These are phyloP conservation scores for Rhizopogon vulgaris DNA, from an alignment of 768 basidiomycete genomes.

Conservation along the genomic window DNA sequence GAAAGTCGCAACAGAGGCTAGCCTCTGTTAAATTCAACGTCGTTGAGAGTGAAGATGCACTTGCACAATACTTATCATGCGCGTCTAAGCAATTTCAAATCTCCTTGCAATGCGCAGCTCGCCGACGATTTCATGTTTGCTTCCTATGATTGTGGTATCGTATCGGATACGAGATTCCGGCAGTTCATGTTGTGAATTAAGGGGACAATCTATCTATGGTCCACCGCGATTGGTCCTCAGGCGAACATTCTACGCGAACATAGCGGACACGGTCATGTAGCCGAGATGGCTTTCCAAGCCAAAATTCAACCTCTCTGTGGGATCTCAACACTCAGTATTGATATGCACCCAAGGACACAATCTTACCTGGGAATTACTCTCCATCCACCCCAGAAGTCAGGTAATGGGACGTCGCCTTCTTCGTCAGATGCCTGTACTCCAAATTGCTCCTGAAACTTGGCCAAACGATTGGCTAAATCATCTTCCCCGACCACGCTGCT, in stretches of 20 bases:
- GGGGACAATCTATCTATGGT: slow-evolving; percentile 76
- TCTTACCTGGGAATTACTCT: slow-evolving; percentile 82
- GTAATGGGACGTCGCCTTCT: slow-evolving; percentile 54
- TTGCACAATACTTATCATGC: too few species aligned
- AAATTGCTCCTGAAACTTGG: slow-evolving; percentile 55
- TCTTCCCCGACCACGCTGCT: slow-evolving; percentile 72
- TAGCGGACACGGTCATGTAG: slow-evolving; percentile 88
- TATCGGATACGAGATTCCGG: neutral
- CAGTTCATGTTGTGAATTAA: slow-evolving; percentile 24
- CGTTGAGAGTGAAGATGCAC: too few species aligned
- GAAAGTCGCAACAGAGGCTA: too few species aligned
- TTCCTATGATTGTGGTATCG: neutral
- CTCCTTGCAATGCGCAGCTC: neutral
- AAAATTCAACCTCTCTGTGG: slow-evolving; percentile 89
- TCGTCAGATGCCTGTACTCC: slow-evolving; percentile 36
- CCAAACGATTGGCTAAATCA: slow-evolving; percentile 56
- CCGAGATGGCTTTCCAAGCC: slow-evolving; percentile 93
- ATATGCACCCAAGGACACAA: neutral
- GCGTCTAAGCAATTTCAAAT: neutral
- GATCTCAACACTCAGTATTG: slow-evolving; percentile 5
- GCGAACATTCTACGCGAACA: slow-evolving; percentile 42
- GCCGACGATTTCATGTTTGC: neutral
- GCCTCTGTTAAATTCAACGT: too few species aligned
- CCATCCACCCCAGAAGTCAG: slow-evolving; percentile 97
- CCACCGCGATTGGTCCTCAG: slow-evolving; percentile 57